Evolutionary conservation across 768 basidiomycete species (phyloP), one percentile per base, ranked within the genome.

Genomic region (Pleurotus platypus): DNA sequence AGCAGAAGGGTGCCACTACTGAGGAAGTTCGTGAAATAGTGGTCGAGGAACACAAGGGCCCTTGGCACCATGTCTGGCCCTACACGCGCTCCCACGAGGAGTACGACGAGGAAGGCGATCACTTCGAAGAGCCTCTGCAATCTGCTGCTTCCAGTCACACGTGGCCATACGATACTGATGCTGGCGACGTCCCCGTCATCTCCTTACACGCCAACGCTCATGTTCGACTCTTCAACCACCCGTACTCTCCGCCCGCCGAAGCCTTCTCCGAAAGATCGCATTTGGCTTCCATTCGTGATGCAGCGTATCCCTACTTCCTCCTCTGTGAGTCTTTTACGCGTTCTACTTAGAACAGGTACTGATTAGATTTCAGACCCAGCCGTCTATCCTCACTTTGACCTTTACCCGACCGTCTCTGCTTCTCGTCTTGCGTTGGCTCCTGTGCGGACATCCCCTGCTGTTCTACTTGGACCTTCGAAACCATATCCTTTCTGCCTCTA

Each of bases 351-450:
- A 26, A 30, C 16, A 13, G 27, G 2, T 24, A 53, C 4, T 27
- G n/a, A 26, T 15, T 38, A 12, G 13, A 15, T 24, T 22, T 15
- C 47, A 73, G 70, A 72, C 59, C 66, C 70, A 55, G 35, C 67
- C 39, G 61, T 69, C 22, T 75, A 76, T 57, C 74, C 73, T 49
- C 57, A 72, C 48, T 69, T 75, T 49, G 64, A 70, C 57, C 55
- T 72, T 24, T 72, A 72, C 49, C 70, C 68, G 4, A 37, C 61
- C 18, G 20, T 43, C 42, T 51, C 38, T 22, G 38, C 49, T 9
- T 37, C 37, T 18, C 18, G 13, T 16, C 51, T 54, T 24, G 20
- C 51, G 20, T 4, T 35, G 30, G 3, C 30, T 2, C 8, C 39
- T 12, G 15, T 5, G 16, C 4, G n/a, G 15, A 24, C 37, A 24